A percentile compares a stretch with the other conserved stretches of the same genome.
These are phyloP conservation scores for Fusarium falciforme DNA, from an alignment of 2,329 filamentous ascomycete genomes.

Conservation along the genomic window DNA sequence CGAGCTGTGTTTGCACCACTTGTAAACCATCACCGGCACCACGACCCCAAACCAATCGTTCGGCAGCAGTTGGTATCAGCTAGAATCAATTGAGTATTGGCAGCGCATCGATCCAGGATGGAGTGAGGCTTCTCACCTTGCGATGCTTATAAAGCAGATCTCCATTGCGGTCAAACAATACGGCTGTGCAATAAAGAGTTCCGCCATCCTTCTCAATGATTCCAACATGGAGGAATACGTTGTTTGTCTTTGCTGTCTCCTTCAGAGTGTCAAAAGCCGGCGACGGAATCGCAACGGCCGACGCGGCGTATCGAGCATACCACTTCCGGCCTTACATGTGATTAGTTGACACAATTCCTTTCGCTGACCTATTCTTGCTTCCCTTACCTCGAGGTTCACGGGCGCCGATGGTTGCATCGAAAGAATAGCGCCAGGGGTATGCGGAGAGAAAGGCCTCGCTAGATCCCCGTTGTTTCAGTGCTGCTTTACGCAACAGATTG, in stretches of 20 bases:
- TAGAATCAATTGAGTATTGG: neutral
- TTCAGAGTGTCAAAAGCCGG: neutral
- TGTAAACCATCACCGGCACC: neutral
- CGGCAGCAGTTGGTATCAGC: neutral
- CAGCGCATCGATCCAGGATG: neutral
- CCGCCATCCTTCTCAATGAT: neutral
- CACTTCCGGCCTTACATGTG: neutral
- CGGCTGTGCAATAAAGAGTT: neutral
- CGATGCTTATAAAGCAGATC: neutral
- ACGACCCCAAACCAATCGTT: neutral
- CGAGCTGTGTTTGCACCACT: neutral
- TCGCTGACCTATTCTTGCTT: neutral
- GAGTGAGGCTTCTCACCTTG: neutral
- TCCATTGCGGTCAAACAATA: neutral
- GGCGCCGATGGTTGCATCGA: neutral
- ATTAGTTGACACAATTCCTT: neutral
- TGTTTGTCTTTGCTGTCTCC: neutral
- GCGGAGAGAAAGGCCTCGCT: neutral
- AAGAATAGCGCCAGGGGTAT: neutral
- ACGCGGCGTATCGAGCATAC: neutral
- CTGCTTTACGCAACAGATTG: neutral
- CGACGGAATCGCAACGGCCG: neutral
- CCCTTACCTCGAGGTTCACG: neutral
- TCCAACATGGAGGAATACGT: neutral
- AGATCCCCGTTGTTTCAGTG: neutral